Evolutionary conservation across 2,329 filamentous ascomycete genomes (phyloP).

Genomic region (Thielaviopsis musarum): DNA sequence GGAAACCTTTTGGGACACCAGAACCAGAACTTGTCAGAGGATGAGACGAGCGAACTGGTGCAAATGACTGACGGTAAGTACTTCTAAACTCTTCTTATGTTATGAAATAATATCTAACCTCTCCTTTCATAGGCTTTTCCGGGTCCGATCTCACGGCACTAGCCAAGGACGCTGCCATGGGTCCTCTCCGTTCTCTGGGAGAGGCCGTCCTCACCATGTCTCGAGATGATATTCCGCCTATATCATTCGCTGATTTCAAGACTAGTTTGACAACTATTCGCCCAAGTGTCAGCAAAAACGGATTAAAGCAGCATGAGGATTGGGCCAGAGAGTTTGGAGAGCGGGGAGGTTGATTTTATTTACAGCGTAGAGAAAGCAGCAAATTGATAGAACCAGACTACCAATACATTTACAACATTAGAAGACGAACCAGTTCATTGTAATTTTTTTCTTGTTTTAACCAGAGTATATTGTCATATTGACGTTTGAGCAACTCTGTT

Average conservation of each 20-base stretch:
- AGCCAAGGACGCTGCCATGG: conserved; percentile 97
- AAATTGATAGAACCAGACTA: not conserved
- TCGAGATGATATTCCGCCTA: conserved; percentile 86
- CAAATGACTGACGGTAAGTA: conserved; percentile 61
- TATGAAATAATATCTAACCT: not conserved
- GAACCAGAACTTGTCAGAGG: conserved; percentile 58
- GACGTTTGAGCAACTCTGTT: not conserved
- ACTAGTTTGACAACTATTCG: conserved; percentile 71
- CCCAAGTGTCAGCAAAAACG: conserved; percentile 73
- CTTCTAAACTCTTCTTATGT: not conserved
- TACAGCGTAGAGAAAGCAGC: not conserved
- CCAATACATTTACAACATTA: not conserved
- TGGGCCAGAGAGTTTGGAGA: conserved; percentile 93
- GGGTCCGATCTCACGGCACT: conserved; percentile 93
- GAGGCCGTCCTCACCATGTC: conserved; percentile 80
- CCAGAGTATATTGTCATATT: not conserved
- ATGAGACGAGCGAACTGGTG: conserved; percentile 61
- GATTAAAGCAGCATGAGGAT: conserved; percentile 77
- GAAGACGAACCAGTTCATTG: too few relatives aligned
- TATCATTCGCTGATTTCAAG: conserved; percentile 66
- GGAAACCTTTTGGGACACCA: conserved; percentile 69
- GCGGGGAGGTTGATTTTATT: conserved; percentile 47
- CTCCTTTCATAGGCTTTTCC: conserved; percentile 56
- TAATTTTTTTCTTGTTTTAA: not conserved
- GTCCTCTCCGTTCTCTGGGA: conserved; percentile 73